Evolutionary conservation across 140 eudicot genomes (phyloP).

Genomic region (Stevia rebaudiana): DNA sequence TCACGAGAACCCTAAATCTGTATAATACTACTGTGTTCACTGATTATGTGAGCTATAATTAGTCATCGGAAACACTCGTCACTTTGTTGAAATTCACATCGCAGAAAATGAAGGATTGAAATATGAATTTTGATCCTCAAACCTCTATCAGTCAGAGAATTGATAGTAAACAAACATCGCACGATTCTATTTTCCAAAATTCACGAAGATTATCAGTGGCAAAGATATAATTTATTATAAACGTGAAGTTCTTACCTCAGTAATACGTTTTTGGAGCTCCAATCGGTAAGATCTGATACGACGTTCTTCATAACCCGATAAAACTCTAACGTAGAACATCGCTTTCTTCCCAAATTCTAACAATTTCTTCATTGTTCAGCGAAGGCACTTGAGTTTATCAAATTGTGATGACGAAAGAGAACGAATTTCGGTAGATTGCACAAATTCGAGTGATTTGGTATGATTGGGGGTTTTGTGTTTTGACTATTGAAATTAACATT

Average conservation of each 20-base stretch:
- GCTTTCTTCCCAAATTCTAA: constrained; percentile 66
- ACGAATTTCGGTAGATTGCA: neutral
- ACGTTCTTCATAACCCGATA: constrained; percentile 86
- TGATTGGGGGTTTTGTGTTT: neutral
- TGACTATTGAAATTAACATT: neutral
- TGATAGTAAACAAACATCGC: neutral
- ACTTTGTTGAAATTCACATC: neutral
- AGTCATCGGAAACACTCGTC: neutral
- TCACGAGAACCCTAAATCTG: neutral
- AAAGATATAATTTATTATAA: neutral
- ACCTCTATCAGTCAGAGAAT: neutral
- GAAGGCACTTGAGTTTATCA: neutral
- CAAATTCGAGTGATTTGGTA: neutral
- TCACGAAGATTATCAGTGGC: neutral
- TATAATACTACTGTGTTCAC: neutral
- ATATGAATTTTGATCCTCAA: neutral
- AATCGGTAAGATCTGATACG: constrained; percentile 63
- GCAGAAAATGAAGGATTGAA: neutral
- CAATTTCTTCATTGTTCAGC: constrained; percentile 41
- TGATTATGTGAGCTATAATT: neutral
- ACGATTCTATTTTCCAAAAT: neutral
- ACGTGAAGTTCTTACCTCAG: constrained; percentile 25
- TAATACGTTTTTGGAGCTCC: constrained; percentile 49
- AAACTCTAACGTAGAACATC: constrained; percentile 76
- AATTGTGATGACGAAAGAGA: neutral